phyloP scores from a whole-genome alignment of 1,284 basidiomycete genomes.

The Heterobasidion parviporum region DNA sequence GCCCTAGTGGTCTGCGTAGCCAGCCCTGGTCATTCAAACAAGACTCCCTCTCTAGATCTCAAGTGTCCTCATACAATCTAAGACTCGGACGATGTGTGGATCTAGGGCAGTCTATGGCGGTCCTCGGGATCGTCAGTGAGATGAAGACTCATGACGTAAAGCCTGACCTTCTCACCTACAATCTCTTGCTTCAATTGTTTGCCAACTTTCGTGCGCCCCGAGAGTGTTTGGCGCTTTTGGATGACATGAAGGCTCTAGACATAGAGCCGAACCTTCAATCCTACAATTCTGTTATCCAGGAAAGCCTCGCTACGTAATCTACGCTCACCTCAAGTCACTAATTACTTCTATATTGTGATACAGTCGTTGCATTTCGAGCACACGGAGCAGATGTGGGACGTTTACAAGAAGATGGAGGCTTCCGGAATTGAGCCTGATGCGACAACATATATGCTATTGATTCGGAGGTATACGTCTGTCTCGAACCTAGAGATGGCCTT shows the following conservation, averaged over 20 bases:
- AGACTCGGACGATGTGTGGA: conserved; percentile 8
- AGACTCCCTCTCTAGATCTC: neutral
- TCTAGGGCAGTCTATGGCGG: neutral
- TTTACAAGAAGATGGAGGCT: conserved; percentile 39
- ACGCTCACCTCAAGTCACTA: neutral
- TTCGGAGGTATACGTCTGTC: conserved; percentile 35
- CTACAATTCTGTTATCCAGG: conserved; percentile 60
- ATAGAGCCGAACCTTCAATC: conserved; percentile 48
- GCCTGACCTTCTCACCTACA: conserved; percentile 51
- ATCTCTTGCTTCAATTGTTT: conserved; percentile 41
- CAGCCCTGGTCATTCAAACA: conserved; percentile 4
- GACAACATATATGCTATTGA: conserved; percentile 44
- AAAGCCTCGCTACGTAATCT: conserved; percentile 21
- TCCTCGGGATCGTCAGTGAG: conserved; percentile 23
- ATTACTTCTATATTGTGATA: neutral
- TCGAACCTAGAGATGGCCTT: conserved; percentile 59
- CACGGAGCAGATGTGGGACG: conserved; percentile 18
- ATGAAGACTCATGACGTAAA: conserved; percentile 46
- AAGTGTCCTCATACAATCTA: conserved; percentile 13
- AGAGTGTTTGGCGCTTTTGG: conserved; percentile 63
- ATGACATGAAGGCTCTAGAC: conserved; percentile 59
- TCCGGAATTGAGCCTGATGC: conserved; percentile 39
- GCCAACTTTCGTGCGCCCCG: conserved; percentile 29
- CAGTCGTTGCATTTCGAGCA: conserved; percentile 16
- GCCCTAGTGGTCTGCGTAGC: neutral